phyloP scores from a whole-genome alignment of 1,139 yeast genomes.

The Suhomyces ambrosiae region DNA sequence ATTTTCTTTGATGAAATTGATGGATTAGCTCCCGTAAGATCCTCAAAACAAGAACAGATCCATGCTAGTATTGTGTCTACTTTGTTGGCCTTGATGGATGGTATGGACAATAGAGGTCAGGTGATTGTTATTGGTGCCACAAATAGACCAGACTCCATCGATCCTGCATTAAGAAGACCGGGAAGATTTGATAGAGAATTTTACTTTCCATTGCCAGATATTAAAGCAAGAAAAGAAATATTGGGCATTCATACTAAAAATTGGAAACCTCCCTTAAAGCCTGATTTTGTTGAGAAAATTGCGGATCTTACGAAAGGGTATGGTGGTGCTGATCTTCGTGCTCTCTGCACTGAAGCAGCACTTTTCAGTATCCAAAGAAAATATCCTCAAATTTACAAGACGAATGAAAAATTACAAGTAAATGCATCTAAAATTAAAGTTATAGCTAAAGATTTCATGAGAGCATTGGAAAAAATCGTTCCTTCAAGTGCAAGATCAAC shows the following conservation, averaged over 20 bases:
- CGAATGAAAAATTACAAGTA: constrained; percentile 72
- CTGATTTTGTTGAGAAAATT: constrained; percentile 61
- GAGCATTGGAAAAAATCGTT: constrained; percentile 81
- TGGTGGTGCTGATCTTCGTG: constrained; percentile 97
- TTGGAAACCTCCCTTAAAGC: constrained; percentile 77
- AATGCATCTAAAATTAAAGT: constrained; percentile 74
- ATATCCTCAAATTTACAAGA: constrained; percentile 88
- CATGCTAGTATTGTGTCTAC: constrained; percentile 98
- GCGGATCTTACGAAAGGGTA: constrained; percentile 90
- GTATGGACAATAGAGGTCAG: constrained; percentile 97
- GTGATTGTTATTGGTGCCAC: constrained; percentile 98
- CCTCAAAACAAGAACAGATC: constrained; percentile 95
- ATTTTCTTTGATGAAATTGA: constrained; percentile 97
- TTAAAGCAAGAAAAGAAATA: constrained; percentile 75
- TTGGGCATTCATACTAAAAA: constrained; percentile 81
- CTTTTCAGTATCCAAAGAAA: constrained; percentile 86
- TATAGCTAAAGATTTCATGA: constrained; percentile 83
- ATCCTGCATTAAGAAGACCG: constrained; percentile 95
- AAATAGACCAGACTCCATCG: constrained; percentile 95
- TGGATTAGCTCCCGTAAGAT: constrained; percentile 96
- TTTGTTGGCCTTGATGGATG: constrained; percentile 93
- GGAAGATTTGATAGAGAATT: constrained; percentile 98
- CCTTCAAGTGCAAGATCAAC: constrained; percentile 93
- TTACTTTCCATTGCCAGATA: constrained; percentile 90
- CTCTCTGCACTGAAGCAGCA: constrained; percentile 95